These are phyloP conservation scores for Prunus kanzakura DNA, from an alignment of 306 rosid species.

Conservation along the genomic window DNA sequence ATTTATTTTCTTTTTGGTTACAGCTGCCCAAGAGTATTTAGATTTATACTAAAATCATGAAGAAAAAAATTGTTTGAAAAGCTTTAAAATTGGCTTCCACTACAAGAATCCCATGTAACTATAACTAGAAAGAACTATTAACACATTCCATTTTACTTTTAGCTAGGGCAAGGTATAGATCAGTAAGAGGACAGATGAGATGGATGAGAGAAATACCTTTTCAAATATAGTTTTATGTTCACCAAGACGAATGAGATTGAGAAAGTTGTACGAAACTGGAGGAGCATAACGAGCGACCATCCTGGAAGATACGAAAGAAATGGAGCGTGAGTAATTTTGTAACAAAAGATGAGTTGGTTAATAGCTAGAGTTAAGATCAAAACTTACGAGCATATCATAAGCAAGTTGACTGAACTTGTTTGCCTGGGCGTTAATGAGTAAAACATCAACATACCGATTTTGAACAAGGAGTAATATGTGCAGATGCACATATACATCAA, in stretches of 20 bases:
- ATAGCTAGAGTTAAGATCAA: conserved; percentile 21
- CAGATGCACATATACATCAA: conserved; percentile 98
- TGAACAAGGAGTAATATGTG: conserved; percentile 94
- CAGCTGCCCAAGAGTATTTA: neutral
- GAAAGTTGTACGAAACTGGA: conserved; percentile 91
- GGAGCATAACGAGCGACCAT: conserved; percentile 99
- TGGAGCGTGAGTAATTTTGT: conserved; percentile 16
- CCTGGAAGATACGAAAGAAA: conserved; percentile 37
- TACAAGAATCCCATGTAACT: neutral
- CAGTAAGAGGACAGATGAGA: conserved; percentile 1
- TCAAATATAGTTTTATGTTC: conserved; percentile 70
- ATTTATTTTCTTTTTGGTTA: neutral
- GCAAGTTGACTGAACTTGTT: conserved; percentile 92
- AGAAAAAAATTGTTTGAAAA: neutral
- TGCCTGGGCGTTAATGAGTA: conserved; percentile 94
- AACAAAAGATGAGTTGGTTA: conserved; percentile 11
- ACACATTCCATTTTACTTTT: conserved; percentile 3
- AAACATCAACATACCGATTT: conserved; percentile 82
- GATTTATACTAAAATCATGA: neutral
- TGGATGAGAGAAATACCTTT: conserved; percentile 45
- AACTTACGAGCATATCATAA: conserved; percentile 99
- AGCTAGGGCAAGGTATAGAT: conserved; percentile 9
- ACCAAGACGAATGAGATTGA: conserved; percentile 79
- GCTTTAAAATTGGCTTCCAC: neutral
- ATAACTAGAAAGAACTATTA: neutral